Percentiles rank a stretch among this genome's conserved stretches.
Evolutionary conservation across 2,329 filamentous ascomycete species (phyloP).

Genomic region (Hymenoscyphus fraxineus): DNA sequence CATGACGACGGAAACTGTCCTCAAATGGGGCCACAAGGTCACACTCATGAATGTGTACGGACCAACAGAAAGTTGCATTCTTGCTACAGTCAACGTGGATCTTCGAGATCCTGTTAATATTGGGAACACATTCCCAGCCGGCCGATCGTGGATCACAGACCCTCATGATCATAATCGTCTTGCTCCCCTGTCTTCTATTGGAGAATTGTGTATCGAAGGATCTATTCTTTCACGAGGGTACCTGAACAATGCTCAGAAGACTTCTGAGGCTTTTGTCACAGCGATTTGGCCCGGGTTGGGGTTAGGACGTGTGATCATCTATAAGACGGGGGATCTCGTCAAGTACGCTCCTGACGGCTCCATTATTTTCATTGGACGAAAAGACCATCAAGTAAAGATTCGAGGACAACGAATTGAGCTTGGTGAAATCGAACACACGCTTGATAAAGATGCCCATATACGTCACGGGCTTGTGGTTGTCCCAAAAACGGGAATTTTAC

Average conservation of each 20-base stretch:
- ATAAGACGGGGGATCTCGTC: slow-evolving; percentile 35
- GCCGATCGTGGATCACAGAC: slow-evolving; percentile 17
- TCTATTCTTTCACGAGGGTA: slow-evolving; percentile 23
- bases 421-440: slow-evolving; percentile 49
- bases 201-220: slow-evolving; percentile 26
- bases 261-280: slow-evolving; percentile 14
- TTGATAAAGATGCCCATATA: slow-evolving; percentile 11
- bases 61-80: slow-evolving; percentile 67
- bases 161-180: slow-evolving; percentile 17
- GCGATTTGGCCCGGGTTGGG: too few species aligned
- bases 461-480: slow-evolving; percentile 10
- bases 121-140: slow-evolving; percentile 3
- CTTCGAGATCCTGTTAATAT: slow-evolving; percentile 8
- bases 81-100: slow-evolving; percentile 4
- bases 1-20: slow-evolving; percentile 55
- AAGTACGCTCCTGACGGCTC: slow-evolving; percentile 53
- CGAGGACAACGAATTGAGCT: slow-evolving; percentile 62
- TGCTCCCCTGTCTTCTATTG: slow-evolving; percentile 18
- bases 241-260: slow-evolving; percentile 22
- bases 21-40: slow-evolving; percentile 36
- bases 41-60: slow-evolving; percentile 57
- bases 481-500: slow-evolving; percentile 10
- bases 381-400: slow-evolving; percentile 62
- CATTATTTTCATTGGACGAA: slow-evolving; percentile 58
- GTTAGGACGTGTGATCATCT: slow-evolving; percentile 23